Percentiles rank a stretch among this genome's conserved stretches.
Evolutionary conservation across 495 filamentous ascomycete genomes (phyloP).

Genomic region (Penicillium coffeae): DNA sequence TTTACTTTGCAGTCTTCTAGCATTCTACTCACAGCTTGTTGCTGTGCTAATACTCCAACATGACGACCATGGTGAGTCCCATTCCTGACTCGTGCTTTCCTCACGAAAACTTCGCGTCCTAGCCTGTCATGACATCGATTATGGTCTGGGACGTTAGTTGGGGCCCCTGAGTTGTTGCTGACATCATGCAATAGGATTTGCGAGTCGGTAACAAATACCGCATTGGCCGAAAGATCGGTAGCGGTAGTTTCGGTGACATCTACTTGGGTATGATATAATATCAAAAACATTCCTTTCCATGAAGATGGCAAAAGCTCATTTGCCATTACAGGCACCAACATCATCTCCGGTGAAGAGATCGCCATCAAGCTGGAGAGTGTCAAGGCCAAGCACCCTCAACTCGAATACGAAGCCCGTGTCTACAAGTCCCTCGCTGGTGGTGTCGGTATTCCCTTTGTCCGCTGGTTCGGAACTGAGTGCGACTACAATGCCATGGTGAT

Average conservation of each 20-base stretch:
- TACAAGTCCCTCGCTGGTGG: conserved; percentile 99
- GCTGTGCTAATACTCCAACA: conserved; percentile 40
- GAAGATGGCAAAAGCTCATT: conserved; percentile 1
- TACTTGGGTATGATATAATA: conserved; percentile 71
- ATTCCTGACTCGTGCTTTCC: not conserved
- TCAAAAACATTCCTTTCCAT: not conserved
- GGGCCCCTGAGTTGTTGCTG: too few relatives aligned
- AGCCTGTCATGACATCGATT: not conserved
- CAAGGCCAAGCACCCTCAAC: conserved; percentile 99
- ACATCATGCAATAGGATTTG: conserved; percentile 66
- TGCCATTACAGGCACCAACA: conserved; percentile 74
- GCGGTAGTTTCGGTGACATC: conserved; percentile 97
- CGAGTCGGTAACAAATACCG: conserved; percentile 99
- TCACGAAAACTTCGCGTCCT: not conserved
- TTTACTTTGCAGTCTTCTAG: conserved; percentile 4
- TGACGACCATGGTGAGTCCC: conserved; percentile 48
- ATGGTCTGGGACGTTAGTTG: not conserved
- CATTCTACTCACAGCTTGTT: conserved; percentile 29
- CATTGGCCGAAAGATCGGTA: conserved; percentile 99
- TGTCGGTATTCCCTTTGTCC: conserved; percentile 98
- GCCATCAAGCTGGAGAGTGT: conserved; percentile 99
- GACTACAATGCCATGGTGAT: conserved; percentile 99
- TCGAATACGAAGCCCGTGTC: conserved; percentile 99
- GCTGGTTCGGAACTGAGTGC: conserved; percentile 99
- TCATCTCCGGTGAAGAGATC: conserved; percentile 99